Percentiles rank a stretch among this genome's conserved stretches.
Evolutionary conservation across 768 basidiomycete species (phyloP).

Genomic region (Sistotremastrum niveocremeum): DNA sequence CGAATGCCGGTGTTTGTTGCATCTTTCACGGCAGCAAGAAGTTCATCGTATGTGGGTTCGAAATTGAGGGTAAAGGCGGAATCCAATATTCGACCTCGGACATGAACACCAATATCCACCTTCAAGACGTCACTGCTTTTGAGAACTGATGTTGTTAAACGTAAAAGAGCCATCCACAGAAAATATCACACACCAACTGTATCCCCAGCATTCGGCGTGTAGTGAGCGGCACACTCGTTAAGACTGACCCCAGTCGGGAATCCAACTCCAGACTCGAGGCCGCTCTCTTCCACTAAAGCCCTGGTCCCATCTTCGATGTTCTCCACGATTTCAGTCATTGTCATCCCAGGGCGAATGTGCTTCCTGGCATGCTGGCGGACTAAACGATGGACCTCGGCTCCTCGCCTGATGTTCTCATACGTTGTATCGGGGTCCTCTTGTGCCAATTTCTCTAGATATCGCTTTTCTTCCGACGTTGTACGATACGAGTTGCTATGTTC

Average conservation of each 20-base stretch:
- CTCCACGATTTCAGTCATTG: constrained; percentile 87
- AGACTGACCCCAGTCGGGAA: constrained; percentile 93
- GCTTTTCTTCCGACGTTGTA: constrained; percentile 82
- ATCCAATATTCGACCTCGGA: constrained; percentile 88
- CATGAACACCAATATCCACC: constrained; percentile 95
- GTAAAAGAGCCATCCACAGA: neutral
- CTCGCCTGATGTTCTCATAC: constrained; percentile 82
- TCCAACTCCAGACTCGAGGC: constrained; percentile 74
- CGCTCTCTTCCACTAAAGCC: constrained; percentile 84
- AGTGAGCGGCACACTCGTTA: constrained; percentile 95
- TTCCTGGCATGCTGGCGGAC: constrained; percentile 74
- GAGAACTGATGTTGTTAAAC: constrained; percentile 38
- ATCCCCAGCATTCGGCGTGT: constrained; percentile 89
- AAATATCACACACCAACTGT: constrained; percentile 43
- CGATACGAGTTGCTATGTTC: constrained; percentile 70
- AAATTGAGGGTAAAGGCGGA: constrained; percentile 91
- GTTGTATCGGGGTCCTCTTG: constrained; percentile 74
- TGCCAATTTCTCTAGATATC: constrained; percentile 62
- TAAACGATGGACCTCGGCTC: constrained; percentile 91
- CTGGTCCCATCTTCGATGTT: constrained; percentile 87
- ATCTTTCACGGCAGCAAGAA: constrained; percentile 84
- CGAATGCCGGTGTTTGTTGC: constrained; percentile 88
- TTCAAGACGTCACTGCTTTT: constrained; percentile 81
- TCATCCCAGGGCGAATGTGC: constrained; percentile 83
- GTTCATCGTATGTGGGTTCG: constrained; percentile 79